A percentile compares a stretch with the other conserved stretches of the same genome.
phyloP scores from a whole-genome alignment of 2,329 filamentous ascomycete species.

The Exophiala xenobiotica region DNA sequence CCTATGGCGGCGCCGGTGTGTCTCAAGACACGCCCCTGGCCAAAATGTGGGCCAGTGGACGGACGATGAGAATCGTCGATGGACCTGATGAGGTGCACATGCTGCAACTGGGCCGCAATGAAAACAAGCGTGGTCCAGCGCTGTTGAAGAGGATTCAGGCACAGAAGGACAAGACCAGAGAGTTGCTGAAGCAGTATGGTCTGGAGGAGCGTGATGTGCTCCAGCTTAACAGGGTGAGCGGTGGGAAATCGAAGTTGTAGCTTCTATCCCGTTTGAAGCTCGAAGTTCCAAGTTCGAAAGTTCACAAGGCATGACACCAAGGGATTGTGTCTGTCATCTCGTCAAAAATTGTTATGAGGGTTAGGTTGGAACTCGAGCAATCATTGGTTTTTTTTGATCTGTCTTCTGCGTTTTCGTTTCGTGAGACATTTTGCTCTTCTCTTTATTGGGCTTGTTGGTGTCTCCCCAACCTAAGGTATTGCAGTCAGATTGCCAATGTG shows the following conservation, averaged over 20 bases:
- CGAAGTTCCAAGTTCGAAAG: too few species aligned
- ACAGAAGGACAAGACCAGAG: conserved; percentile 28
- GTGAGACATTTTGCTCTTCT: too few species aligned
- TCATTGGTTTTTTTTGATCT: too few species aligned
- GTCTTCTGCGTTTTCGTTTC: too few species aligned
- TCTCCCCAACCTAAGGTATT: too few species aligned
- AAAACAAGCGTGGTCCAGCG: conserved; percentile 50
- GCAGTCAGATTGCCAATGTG: too few species aligned
- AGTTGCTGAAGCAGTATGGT: conserved; percentile 27
- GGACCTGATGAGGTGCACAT: conserved; percentile 96
- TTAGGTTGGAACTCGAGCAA: too few species aligned
- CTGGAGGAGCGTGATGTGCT: conserved; percentile 25
- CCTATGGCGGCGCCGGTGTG: conserved; percentile 86
- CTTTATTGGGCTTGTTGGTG: too few species aligned
- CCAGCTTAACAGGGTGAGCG: conserved; percentile 26
- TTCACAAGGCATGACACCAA: too few species aligned
- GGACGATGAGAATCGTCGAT: conserved; percentile 83
- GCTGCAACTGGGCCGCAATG: conserved; percentile 55
- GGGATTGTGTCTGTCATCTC: too few species aligned
- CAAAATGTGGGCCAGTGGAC: conserved; percentile 68
- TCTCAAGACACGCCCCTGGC: conserved; percentile 93
- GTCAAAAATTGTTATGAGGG: too few species aligned
- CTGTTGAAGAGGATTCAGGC: conserved; percentile 27
- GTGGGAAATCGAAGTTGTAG: conserved; percentile 24
- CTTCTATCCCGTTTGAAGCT: too few species aligned